Evolutionary conservation across 164 flowering plant species (phyloP).

Genomic region (Nymphaea colorata): DNA sequence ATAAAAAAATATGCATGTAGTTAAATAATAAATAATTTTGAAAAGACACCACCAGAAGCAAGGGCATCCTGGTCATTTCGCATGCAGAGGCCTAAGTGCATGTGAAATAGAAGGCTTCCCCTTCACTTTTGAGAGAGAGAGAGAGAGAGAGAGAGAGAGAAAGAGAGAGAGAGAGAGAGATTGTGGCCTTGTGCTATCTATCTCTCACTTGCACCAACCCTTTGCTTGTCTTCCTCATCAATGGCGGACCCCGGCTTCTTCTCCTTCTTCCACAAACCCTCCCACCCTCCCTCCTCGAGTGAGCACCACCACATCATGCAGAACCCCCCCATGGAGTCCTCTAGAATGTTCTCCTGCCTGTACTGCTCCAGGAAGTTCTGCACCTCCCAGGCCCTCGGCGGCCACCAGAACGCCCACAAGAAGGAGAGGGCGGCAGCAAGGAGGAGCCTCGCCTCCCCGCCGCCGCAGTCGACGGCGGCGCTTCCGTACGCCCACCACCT

Average conservation of each 20-base stretch:
- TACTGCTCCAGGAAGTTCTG: conserved; percentile 49
- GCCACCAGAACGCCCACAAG: conserved; percentile 76
- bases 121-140: too few relatives aligned
- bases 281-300: neutral
- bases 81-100: neutral
- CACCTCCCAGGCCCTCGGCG: conserved; percentile 69
- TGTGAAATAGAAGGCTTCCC: neutral
- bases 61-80: neutral
- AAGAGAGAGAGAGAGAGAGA: too few relatives aligned
- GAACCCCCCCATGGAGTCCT: conserved; percentile 1
- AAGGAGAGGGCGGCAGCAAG: conserved; percentile 52
- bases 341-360: conserved; percentile 33
- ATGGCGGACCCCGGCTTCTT: conserved; percentile 30
- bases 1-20: too few relatives aligned
- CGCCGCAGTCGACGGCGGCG: neutral
- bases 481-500: conserved; percentile 1
- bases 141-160: too few relatives aligned
- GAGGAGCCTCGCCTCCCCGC: conserved; percentile 3
- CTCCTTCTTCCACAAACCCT: conserved; percentile 20
- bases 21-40: too few relatives aligned
- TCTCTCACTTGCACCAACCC: neutral
- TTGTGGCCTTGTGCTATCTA: too few relatives aligned
- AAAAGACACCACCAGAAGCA: neutral
- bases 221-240: neutral
- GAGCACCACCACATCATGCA: neutral